These are phyloP conservation scores for Phlebopus sp. DNA, from an alignment of 1,284 basidiomycete genomes.

Conservation along the genomic window DNA sequence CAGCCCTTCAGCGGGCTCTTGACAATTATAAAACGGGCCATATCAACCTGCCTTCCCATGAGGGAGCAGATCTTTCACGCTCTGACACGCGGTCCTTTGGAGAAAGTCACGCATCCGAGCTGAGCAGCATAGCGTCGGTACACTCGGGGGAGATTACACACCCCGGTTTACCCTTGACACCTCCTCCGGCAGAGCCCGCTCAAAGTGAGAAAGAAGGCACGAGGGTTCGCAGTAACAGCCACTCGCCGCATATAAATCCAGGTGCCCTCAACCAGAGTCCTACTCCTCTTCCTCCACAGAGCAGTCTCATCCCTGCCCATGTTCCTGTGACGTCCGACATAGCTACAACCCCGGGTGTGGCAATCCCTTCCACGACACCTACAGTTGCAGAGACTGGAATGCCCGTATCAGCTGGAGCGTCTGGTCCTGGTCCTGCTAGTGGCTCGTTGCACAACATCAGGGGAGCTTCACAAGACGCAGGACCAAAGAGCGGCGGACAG, in stretches of 20 bases:
- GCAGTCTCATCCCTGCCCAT: slow-evolving; percentile 19
- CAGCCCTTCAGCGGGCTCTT: slow-evolving; percentile 70
- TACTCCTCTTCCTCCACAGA: slow-evolving; percentile 43
- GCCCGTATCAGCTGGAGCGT: slow-evolving; percentile 46
- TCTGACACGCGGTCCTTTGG: slow-evolving; percentile 79
- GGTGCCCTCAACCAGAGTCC: slow-evolving; percentile 55
- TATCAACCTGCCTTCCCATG: slow-evolving; percentile 47
- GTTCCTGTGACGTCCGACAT: slow-evolving; percentile 14
- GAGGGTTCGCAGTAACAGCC: background rate
- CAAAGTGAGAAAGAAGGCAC: slow-evolving; percentile 5
- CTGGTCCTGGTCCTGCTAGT: slow-evolving; percentile 61
- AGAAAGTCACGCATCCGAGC: slow-evolving; percentile 72
- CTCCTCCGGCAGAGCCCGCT: slow-evolving; percentile 30
- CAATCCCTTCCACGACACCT: slow-evolving; percentile 42
- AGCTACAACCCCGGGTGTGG: slow-evolving; percentile 26
- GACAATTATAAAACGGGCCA: slow-evolving; percentile 72
- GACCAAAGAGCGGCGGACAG: slow-evolving; percentile 29
- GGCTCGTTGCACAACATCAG: slow-evolving; percentile 58
- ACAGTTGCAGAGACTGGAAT: slow-evolving; percentile 65
- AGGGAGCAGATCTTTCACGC: slow-evolving; percentile 54
- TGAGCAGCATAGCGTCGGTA: slow-evolving; percentile 51
- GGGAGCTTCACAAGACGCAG: slow-evolving; percentile 34
- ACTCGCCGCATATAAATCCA: slow-evolving; percentile 46
- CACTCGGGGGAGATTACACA: slow-evolving; percentile 27
- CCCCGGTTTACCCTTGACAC: slow-evolving; percentile 41